A percentile compares a stretch with the other conserved stretches of the same genome.
Evolutionary conservation across 139 green algal species (phyloP).

Genomic region (Marvania coccoides): DNA sequence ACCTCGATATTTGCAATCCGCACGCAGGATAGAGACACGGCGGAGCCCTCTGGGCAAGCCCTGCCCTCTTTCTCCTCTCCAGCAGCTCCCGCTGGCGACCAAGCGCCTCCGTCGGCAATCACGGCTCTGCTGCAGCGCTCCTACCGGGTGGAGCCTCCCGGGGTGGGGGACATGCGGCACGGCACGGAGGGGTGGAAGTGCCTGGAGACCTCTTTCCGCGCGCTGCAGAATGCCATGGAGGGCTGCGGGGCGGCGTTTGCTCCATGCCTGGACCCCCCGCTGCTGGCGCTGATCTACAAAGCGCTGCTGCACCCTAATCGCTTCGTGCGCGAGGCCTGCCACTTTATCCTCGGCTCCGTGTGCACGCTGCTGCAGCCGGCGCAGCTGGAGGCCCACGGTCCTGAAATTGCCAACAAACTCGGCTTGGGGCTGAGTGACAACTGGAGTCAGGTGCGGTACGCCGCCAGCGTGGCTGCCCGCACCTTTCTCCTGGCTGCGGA

Average conservation of each 20-base stretch:
- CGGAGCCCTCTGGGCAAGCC: no score
- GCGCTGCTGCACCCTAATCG: constrained; percentile 75
- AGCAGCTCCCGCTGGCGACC: no score
- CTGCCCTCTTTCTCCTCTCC: no score
- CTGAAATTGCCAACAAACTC: constrained; percentile 12
- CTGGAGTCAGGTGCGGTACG: constrained; percentile 86
- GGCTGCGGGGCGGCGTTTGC: constrained; percentile 38
- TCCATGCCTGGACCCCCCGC: constrained; percentile 12
- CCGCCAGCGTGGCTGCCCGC: constrained; percentile 57
- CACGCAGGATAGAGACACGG: no score
- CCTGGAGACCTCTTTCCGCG: constrained; percentile 65
- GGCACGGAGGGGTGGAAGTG: constrained; percentile 88
- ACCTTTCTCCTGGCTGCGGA: constrained; percentile 51
- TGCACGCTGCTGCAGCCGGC: constrained; percentile 34
- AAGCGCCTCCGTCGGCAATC: no score
- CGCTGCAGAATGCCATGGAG: constrained; percentile 50
- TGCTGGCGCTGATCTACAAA: constrained; percentile 30
- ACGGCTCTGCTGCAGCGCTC: constrained; percentile 23
- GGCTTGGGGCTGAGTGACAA: constrained; percentile 61
- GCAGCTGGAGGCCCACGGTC: constrained; percentile 1
- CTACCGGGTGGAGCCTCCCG: constrained; percentile 35
- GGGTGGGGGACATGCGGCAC: constrained; percentile 72
- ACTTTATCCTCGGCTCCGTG: constrained; percentile 50
- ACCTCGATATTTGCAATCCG: no score
- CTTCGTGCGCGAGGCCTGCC: constrained; percentile 74